Base-by-base conservation (phyloP, 2,329 filamentous ascomycete species). In the Botrytis porri region DNA sequence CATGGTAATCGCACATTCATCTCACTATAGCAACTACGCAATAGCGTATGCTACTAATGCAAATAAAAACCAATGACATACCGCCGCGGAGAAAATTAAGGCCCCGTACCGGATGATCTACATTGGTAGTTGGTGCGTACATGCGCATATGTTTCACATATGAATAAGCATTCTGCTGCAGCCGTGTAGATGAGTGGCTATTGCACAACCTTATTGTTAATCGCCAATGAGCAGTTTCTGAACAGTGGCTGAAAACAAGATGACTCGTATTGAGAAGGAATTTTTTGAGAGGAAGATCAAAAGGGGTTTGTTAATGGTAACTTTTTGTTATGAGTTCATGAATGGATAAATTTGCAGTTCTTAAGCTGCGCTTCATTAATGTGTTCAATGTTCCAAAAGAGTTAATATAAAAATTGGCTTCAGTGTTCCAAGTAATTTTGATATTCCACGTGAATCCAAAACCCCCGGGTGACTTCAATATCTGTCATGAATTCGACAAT, bases 21-120 rank as follows among this genome's bases (percentile, higher is more conserved):
- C 39, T 64, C 62, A 65, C 29, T 22, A 25, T 45, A 22, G 41
- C 62, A 22, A 48, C 29, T 25, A 64, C 32, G 39, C 62, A 37
- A 35, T 61, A 22, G 29, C n/a, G 32, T 60, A 22, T 22, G 32
- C 10, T 60, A 6, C 57, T 22, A 35, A 60, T 60, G 57, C 29
- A 29, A 9, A 35, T 22, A 60, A 63, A 64, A 32, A 45, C 18
- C 41, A 48, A 45, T 48, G 41, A 39, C 18, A 39, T n/a, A 39
- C 22, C 64, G 37, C 25, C 4, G 43, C 43, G 3, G 29, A n/a
- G 39, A 32, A 35, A 51, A 54, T 3, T n/a, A n/a, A 66, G n/a
- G 22, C 45, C 45, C 63, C 43, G 63, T 20, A n/a, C 63, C 22
- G 43, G 63, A 54, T 66, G 64, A 66, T 66, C 63, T 65, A 51